Evolutionary conservation across 2,329 filamentous ascomycete genomes (phyloP), one percentile per base, ranked within the genome.

Genomic region (Diaporthe nobilis): DNA sequence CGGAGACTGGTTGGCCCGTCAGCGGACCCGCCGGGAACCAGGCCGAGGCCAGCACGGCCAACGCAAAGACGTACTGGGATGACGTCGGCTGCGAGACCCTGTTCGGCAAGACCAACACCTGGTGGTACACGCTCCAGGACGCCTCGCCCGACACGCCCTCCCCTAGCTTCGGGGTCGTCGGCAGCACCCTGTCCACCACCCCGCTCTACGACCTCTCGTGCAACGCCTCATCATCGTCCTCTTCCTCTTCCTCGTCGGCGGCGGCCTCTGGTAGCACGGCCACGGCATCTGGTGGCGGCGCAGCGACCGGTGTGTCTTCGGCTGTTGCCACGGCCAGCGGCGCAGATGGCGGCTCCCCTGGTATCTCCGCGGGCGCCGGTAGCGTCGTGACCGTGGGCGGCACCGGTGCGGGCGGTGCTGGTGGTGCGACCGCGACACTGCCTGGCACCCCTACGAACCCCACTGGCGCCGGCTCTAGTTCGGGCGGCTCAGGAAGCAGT

Each of bases 21-120:
- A 68, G 57, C 47, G 76, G 76, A 3, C 37, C 61, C 28, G 70
- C 67, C 25, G 73, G 68, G 68, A 75, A 77, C 68, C 31, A 58
- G 31, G 76, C 76, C 25, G 72, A 74, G 5, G 71, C 76, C 53
- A 72, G 51, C 51, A 49, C 75, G 3, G 28, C 7, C 72, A 96
- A 96, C 82, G 94, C 95, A 58, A 88, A 94, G 86, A 89, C 85
- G n/a, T 98, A 91, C 89, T 98, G 94, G 94, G 88, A 94, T 79
- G 87, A 93, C 61, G 93, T 96, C 71, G 94, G 92, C 71, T 98
- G 95, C 88, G n/a, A 49, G 9, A 65, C 72, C 20, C 84, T 93
- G 76, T 92, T 95, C 77, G 91, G 90, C 80, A 88, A 88, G 67
- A 87, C 86, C 80, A 93, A 93, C 82, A 89, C 92, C 75, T 96